Conservation (phyloP, 1,284 basidiomycete species). For the Papiliotrema terrestris region DNA sequence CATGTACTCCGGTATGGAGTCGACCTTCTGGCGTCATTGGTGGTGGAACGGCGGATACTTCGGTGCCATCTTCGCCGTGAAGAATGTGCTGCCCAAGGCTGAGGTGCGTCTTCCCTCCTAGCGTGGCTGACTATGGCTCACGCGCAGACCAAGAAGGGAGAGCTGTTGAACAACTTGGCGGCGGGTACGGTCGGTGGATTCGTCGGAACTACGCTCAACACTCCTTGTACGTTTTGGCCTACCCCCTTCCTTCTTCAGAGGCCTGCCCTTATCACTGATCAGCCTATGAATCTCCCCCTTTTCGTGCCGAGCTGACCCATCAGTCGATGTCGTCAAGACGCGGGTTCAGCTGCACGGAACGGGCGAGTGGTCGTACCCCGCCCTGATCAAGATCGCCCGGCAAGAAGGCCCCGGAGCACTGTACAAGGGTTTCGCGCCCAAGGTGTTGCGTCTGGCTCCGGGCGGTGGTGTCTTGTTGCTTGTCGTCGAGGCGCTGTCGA, state of each 20-base stretch:
- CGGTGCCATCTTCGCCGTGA: constrained; percentile 81
- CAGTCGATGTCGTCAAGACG: constrained; percentile 83
- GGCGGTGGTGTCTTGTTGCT: constrained; percentile 92
- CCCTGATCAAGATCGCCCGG: constrained; percentile 70
- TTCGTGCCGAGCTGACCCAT: constrained; percentile 5
- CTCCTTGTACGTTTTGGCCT: constrained; percentile 45
- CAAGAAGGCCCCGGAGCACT: constrained; percentile 87
- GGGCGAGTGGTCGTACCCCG: constrained; percentile 62
- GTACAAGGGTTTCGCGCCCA: constrained; percentile 67
- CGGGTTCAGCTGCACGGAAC: constrained; percentile 87
- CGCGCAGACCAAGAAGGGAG: constrained; percentile 60
- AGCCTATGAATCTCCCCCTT: background rate
- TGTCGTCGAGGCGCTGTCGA: constrained; percentile 12
- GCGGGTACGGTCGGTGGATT: constrained; percentile 89
- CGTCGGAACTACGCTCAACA: constrained; percentile 63
- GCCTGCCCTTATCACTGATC: no score
- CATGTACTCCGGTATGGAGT: constrained; percentile 75
- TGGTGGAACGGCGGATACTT: constrained; percentile 87
- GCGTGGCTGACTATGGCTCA: background rate
- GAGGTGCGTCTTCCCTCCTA: constrained; percentile 54
- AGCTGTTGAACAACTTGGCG: constrained; percentile 86
- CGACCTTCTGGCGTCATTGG: constrained; percentile 94
- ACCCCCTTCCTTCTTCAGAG: no score
- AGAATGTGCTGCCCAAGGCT: constrained; percentile 73
- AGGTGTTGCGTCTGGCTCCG: constrained; percentile 77